Percentiles rank a stretch among this genome's conserved stretches.
These are phyloP conservation scores for Entophlyctis luteolus DNA, from an alignment of 192 early-diverging fungal species.

Conservation along the genomic window DNA sequence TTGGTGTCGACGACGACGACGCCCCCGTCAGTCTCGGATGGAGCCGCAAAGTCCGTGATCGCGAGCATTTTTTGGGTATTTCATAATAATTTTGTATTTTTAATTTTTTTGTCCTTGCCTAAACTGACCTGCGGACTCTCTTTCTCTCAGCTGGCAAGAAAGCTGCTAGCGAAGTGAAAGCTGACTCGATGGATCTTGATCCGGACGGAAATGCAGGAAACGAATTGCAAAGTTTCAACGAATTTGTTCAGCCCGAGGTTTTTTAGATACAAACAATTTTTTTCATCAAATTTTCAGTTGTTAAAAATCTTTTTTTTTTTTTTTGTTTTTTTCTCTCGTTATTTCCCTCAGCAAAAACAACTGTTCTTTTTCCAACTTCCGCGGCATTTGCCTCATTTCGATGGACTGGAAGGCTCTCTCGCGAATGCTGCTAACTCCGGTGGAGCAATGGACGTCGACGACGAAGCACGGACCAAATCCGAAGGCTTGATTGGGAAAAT, in stretches of 20 bases:
- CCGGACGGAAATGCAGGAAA: not conserved
- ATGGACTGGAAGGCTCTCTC: not conserved
- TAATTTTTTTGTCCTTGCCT: too few relatives aligned
- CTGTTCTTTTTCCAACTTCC: conserved; percentile 19
- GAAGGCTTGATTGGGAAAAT: conserved; percentile 17
- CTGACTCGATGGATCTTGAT: not conserved
- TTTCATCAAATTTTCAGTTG: too few relatives aligned
- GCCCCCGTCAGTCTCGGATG: conserved; percentile 13
- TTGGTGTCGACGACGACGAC: conserved; percentile 16
- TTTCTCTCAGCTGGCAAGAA: not conserved
- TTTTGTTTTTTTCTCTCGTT: too few relatives aligned
- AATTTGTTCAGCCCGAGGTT: conserved; percentile 19
- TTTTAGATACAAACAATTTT: too few relatives aligned
- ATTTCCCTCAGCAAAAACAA: conserved; percentile 6
- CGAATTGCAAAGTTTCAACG: conserved; percentile 6
- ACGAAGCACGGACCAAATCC: not conserved
- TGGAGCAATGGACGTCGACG: not conserved
- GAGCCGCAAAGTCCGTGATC: conserved; percentile 6
- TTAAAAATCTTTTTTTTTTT: too few relatives aligned
- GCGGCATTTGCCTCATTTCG: conserved; percentile 12
- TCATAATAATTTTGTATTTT: not conserved
- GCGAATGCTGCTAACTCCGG: not conserved
- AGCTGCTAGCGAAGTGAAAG: not conserved
- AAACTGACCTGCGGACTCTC: too few relatives aligned
- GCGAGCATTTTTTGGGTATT: conserved; percentile 17